Conservation (phyloP, 305 asterid genomes). For the Fraxinus latifolia region DNA sequence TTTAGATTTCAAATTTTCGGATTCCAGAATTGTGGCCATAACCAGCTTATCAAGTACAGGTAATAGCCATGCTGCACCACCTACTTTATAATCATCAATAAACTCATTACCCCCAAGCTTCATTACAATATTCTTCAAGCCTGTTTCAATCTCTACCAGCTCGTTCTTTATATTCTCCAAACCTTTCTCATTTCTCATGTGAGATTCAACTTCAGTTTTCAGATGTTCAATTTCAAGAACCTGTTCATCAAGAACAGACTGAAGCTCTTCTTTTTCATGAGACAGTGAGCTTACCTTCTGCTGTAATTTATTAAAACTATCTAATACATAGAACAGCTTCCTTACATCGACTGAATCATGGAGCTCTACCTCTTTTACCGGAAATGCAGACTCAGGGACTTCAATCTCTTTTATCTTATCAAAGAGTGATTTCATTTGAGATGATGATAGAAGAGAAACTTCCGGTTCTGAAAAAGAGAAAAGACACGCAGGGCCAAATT, state of each 20-base stretch:
- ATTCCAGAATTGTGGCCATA: slow-evolving; percentile 48
- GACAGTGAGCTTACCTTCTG: slow-evolving; percentile 50
- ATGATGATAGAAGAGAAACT: slow-evolving; percentile 50
- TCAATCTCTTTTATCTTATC: slow-evolving; percentile 61
- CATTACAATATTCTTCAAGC: slow-evolving; percentile 54
- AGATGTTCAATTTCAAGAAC: slow-evolving; percentile 53
- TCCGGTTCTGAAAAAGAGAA: slow-evolving; percentile 47
- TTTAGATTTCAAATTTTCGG: slow-evolving; percentile 58
- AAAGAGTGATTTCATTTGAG: slow-evolving; percentile 59
- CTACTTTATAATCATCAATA: slow-evolving; percentile 45
- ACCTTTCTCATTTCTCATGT: slow-evolving; percentile 35
- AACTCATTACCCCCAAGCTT: slow-evolving; percentile 66
- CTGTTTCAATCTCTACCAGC: slow-evolving; percentile 51
- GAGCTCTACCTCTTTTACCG: slow-evolving; percentile 38
- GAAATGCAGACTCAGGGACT: slow-evolving; percentile 41
- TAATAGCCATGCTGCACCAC: slow-evolving; percentile 42
- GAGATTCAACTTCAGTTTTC: slow-evolving; percentile 53
- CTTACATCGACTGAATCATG: slow-evolving; percentile 43
- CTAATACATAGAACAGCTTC: slow-evolving; percentile 71
- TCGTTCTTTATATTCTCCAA: slow-evolving; percentile 45
- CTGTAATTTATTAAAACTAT: slow-evolving; percentile 46
- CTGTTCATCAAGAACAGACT: slow-evolving; percentile 52
- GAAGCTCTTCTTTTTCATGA: slow-evolving; percentile 57
- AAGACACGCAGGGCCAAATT: not conserved
- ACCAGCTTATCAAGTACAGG: slow-evolving; percentile 63